Evolutionary conservation across 495 filamentous ascomycete species (phyloP).

Genomic region (Xylaria grammica): DNA sequence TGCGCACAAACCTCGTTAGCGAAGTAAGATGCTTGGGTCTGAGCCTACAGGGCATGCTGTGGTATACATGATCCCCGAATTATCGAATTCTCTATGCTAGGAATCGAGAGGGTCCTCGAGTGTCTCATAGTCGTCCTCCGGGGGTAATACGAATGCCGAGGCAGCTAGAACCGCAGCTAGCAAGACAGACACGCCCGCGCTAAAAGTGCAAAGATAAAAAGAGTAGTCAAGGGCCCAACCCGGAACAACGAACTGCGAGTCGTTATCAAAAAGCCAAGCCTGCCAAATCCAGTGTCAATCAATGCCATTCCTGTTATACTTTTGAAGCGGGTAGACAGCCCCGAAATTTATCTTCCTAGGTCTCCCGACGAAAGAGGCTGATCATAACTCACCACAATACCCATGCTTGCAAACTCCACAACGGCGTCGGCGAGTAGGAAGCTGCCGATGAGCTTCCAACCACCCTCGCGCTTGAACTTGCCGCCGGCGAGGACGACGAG

Average conservation of each 20-base stretch:
- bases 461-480: constrained; percentile 71
- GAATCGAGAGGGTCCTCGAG: constrained; percentile 40
- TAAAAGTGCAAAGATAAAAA: constrained; percentile 77
- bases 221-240: constrained; percentile 83
- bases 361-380: constrained; percentile 12
- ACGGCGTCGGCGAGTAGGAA: constrained; percentile 65
- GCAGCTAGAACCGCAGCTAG: constrained; percentile 65
- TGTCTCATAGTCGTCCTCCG: constrained; percentile 85
- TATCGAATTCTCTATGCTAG: constrained; percentile 17
- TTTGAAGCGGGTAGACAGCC: background rate
- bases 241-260: constrained; percentile 78
- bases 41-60: too few species aligned
- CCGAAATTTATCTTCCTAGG: too few species aligned
- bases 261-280: constrained; percentile 83
- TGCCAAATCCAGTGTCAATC: constrained; percentile 40
- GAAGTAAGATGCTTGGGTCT: background rate
- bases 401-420: constrained; percentile 72
- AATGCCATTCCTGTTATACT: background rate
- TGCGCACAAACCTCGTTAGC: too few species aligned
- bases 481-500: constrained; percentile 76
- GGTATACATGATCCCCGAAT: background rate
- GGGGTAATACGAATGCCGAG: constrained; percentile 69
- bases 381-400: constrained; percentile 70
- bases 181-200: constrained; percentile 69
- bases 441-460: constrained; percentile 75